Percentiles rank a stretch among this genome's conserved stretches.
phyloP scores from a whole-genome alignment of 106 monocot genomes.

The Posidonia australis region DNA sequence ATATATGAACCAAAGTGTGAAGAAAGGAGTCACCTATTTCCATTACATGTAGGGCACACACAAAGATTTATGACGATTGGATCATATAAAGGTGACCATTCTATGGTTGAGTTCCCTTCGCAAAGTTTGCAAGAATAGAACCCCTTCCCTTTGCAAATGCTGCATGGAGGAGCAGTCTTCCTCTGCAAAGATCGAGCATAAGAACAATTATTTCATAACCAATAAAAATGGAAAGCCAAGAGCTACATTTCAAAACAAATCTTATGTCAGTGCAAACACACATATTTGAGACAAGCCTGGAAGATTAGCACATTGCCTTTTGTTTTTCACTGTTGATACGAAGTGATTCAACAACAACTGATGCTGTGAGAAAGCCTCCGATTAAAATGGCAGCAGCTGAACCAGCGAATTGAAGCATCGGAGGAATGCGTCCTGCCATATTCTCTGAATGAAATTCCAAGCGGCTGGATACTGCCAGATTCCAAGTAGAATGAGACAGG shows the following conservation, averaged over 20 bases:
- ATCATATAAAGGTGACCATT: conserved; percentile 85
- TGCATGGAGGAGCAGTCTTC: conserved; percentile 40
- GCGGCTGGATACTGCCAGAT: too few species aligned
- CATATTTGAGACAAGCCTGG: neutral
- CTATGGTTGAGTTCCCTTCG: conserved; percentile 53
- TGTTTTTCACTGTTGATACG: neutral
- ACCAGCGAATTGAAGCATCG: conserved; percentile 4
- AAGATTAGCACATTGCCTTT: neutral
- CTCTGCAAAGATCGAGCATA: conserved; percentile 22
- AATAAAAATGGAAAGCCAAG: neutral
- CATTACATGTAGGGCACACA: conserved; percentile 91
- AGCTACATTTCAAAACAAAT: neutral
- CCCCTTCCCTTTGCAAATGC: conserved; percentile 61
- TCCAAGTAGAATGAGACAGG: too few species aligned
- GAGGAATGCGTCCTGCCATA: conserved; percentile 5
- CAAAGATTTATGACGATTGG: conserved; percentile 81
- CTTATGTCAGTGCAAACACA: neutral
- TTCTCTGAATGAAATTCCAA: neutral
- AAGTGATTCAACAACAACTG: conserved; percentile 4
- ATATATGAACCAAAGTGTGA: neutral
- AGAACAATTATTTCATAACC: conserved; percentile 1
- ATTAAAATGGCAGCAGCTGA: conserved; percentile 4
- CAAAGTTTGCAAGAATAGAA: conserved; percentile 78
- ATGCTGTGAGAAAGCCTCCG: conserved; percentile 8
- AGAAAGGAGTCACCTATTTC: conserved; percentile 36